phyloP scores from a whole-genome alignment of 306 rosid genomes.

The Lathyrus oleraceus region DNA sequence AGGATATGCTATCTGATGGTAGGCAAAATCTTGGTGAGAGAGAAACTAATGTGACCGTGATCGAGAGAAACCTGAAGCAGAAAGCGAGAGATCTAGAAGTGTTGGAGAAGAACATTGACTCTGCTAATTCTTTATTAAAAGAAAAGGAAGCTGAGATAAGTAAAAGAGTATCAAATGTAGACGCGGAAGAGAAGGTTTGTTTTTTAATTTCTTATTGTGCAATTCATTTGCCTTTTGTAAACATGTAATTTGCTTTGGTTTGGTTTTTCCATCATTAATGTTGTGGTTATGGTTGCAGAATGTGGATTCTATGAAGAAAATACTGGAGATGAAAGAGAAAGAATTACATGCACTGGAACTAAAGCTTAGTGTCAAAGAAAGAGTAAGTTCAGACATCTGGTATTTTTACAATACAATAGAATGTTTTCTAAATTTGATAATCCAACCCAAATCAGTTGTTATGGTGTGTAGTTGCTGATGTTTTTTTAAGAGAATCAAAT shows the following conservation, averaged over 20 bases:
- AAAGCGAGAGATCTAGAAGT: constrained; percentile 64
- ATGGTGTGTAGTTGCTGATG: constrained; percentile 2
- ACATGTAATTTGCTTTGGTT: constrained; percentile 6
- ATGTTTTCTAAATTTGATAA: not conserved
- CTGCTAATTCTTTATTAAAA: constrained; percentile 47
- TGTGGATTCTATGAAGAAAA: constrained; percentile 41
- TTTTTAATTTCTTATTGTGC: constrained; percentile 13
- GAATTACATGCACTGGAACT: constrained; percentile 58
- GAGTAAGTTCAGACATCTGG: constrained; percentile 48
- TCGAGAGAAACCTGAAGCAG: constrained; percentile 53
- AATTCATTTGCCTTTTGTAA: not conserved
- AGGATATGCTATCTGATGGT: constrained; percentile 55
- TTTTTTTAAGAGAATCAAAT: not conserved
- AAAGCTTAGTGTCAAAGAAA: constrained; percentile 72
- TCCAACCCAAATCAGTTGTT: not conserved
- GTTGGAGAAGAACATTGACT: constrained; percentile 48
- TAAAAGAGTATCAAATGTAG: constrained; percentile 53
- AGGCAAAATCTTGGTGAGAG: constrained; percentile 51
- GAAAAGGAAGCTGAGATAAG: constrained; percentile 64
- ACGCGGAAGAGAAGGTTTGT: constrained; percentile 64
- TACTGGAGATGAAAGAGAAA: constrained; percentile 57
- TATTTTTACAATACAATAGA: constrained; percentile 13
- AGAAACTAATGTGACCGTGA: constrained; percentile 62
- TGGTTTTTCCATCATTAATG: constrained; percentile 19
- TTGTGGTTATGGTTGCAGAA: constrained; percentile 57